Conservation (phyloP, 2,329 filamentous ascomycete species). For the Ophiostoma himal-ulmi region DNA sequence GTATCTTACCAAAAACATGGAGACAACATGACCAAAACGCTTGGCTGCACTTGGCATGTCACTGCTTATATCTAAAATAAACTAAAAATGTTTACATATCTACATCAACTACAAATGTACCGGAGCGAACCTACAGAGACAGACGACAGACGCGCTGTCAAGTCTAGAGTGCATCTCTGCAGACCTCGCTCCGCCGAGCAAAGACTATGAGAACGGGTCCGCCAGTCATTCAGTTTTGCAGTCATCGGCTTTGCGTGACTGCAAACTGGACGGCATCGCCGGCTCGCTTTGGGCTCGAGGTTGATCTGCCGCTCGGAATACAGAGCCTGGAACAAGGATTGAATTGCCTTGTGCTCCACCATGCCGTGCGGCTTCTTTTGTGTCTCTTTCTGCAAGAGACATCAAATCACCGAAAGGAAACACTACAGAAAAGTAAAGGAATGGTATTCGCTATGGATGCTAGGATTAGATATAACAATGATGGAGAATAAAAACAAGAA, state of each 20-base stretch:
- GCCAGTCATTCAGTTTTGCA: neutral
- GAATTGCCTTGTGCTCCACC: conserved; percentile 67
- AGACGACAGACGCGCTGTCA: neutral
- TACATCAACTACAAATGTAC: neutral
- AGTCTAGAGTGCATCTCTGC: neutral
- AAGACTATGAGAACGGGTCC: conserved; percentile 10
- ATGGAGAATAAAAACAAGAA: neutral
- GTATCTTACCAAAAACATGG: no score
- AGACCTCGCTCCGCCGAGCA: conserved; percentile 1
- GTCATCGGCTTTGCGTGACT: neutral
- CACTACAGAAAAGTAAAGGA: neutral
- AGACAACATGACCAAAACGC: neutral
- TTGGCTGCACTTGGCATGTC: neutral
- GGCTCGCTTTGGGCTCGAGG: conserved; percentile 14
- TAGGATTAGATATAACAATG: conserved; percentile 9
- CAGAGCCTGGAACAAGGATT: conserved; percentile 65
- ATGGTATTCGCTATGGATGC: conserved; percentile 19
- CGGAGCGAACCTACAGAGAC: neutral
- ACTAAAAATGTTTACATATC: no score
- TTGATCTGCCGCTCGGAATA: conserved; percentile 67
- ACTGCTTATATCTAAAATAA: neutral
- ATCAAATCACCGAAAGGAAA: conserved; percentile 4
- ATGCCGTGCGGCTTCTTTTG: conserved; percentile 53
- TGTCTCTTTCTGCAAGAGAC: neutral
- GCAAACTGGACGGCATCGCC: conserved; percentile 2